Evolutionary conservation across 1,284 basidiomycete species (phyloP).

Genomic region (Trichosporon asahii): DNA sequence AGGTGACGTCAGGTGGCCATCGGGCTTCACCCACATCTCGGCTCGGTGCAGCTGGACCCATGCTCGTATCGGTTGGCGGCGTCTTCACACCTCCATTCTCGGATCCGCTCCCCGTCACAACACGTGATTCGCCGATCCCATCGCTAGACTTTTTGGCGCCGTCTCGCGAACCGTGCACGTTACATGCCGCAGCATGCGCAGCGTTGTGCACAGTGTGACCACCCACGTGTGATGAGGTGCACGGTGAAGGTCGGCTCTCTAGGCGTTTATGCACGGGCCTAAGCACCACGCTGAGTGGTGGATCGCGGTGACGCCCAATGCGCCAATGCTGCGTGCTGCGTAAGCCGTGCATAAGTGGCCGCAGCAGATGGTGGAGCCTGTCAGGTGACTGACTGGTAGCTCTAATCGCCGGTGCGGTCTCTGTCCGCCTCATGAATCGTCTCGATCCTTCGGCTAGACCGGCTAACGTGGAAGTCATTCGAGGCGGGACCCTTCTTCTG

Average conservation of each 20-base stretch:
- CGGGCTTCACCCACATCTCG: not conserved
- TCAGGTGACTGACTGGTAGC: no score
- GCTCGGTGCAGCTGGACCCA: not conserved
- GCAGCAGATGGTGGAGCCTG: not conserved
- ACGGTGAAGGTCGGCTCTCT: not conserved
- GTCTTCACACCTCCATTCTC: not conserved
- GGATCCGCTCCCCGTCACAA: not conserved
- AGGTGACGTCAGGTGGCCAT: not conserved
- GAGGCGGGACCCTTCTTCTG: no score
- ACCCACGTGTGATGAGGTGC: not conserved
- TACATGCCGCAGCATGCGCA: not conserved
- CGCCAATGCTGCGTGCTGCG: no score
- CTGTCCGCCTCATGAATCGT: not conserved
- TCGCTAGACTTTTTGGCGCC: not conserved
- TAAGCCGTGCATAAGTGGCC: not conserved
- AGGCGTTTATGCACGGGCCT: not conserved
- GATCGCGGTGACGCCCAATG: no score
- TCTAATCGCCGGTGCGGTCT: not conserved
- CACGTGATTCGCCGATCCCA: not conserved
- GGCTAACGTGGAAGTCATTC: no score
- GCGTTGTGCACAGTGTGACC: not conserved
- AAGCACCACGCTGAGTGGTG: not conserved
- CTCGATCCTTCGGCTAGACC: no score
- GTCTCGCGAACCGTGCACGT: not conserved
- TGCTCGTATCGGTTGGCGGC: not conserved